Conservation (phyloP, 2,329 filamentous ascomycete species). For the Colletotrichum shisoi region DNA sequence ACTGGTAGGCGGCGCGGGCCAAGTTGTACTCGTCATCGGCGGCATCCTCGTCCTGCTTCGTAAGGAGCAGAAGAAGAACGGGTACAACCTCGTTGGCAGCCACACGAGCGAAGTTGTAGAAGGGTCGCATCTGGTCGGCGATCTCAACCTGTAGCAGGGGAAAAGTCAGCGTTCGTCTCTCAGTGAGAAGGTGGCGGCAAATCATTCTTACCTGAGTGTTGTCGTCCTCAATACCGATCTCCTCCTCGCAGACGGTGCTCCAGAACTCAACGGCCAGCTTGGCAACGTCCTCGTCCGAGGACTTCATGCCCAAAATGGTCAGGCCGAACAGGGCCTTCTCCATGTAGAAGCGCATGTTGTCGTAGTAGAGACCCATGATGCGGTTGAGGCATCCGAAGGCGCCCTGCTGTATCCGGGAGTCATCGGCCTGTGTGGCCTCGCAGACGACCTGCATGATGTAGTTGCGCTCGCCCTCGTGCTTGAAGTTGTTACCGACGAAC, state of each 20-base stretch:
- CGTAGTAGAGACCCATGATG: constrained; percentile 98
- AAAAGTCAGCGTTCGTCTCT: constrained; percentile 25
- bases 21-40: constrained; percentile 97
- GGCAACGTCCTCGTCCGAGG: constrained; percentile 93
- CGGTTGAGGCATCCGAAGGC: constrained; percentile 97
- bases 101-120: constrained; percentile 94
- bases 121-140: constrained; percentile 83
- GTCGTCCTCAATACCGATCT: constrained; percentile 97
- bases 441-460: constrained; percentile 99
- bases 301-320: constrained; percentile 99
- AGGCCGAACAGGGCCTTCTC: constrained; percentile 98
- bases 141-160: constrained; percentile 65
- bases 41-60: constrained; percentile 97
- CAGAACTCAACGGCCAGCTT: constrained; percentile 99
- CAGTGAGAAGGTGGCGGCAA: neutral
- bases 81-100: constrained; percentile 94
- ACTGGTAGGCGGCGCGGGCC: constrained; percentile 94
- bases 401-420: constrained; percentile 90
- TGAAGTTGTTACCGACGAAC: constrained; percentile 98
- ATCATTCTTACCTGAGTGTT: constrained; percentile 72
- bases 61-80: constrained; percentile 85
- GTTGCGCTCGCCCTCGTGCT: constrained; percentile 98
- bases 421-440: constrained; percentile 94
- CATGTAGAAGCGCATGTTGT: constrained; percentile 99
- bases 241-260: constrained; percentile 99